Evolutionary conservation across 805 yeast genomes (phyloP).

Genomic region (Spathaspora girioi): DNA sequence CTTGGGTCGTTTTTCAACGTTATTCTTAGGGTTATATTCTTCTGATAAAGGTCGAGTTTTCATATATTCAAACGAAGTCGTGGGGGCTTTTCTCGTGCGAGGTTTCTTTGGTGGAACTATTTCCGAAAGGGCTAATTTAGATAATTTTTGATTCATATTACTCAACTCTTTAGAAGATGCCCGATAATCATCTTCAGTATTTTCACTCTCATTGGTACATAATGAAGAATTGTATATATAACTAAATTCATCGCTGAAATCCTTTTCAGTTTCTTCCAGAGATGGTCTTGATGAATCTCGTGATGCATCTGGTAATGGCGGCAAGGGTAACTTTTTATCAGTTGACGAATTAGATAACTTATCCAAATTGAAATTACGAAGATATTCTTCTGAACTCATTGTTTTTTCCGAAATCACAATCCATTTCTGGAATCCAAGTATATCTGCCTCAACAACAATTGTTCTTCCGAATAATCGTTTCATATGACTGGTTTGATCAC

Average conservation of each 20-base stretch:
- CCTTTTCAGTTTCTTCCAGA: slow-evolving; percentile 1
- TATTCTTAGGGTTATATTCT: neutral
- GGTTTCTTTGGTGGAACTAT: neutral
- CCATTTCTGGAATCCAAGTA: slow-evolving; percentile 79
- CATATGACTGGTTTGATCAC: slow-evolving; percentile 64
- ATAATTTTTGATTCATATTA: neutral
- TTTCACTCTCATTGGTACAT: neutral
- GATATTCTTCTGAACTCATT: slow-evolving; percentile 34
- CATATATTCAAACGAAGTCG: slow-evolving; percentile 4
- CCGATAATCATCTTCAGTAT: neutral
- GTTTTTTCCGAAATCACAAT: slow-evolving; percentile 68
- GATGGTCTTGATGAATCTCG: neutral
- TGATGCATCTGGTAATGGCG: neutral
- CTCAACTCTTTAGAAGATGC: neutral
- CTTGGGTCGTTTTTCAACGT: neutral
- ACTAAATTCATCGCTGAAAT: slow-evolving; percentile 7
- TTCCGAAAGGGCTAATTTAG: neutral
- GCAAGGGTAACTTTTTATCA: neutral
- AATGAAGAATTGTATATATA: slow-evolving; percentile 3
- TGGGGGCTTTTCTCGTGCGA: slow-evolving; percentile 11
- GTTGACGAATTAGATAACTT: neutral
- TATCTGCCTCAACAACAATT: slow-evolving; percentile 74
- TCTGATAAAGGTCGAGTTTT: slow-evolving; percentile 10
- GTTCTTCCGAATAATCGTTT: slow-evolving; percentile 78
- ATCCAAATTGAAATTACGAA: slow-evolving; percentile 6